Evolutionary conservation across 2,329 filamentous ascomycete genomes (phyloP), one percentile per base, ranked within the genome.

Genomic region (Pseudogymnoascus sp.): DNA sequence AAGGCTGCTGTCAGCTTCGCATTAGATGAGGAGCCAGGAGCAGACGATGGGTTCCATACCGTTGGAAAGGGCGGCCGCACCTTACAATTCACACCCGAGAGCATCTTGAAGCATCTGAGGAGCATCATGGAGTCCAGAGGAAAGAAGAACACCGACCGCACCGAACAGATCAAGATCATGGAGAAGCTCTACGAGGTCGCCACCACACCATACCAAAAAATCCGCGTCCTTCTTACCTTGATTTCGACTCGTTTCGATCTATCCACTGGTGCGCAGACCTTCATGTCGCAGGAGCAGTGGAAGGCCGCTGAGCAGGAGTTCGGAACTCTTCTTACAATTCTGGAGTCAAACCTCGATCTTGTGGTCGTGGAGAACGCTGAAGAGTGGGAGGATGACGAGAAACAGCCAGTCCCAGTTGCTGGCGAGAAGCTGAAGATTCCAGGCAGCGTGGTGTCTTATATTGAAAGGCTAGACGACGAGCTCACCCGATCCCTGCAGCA

Each of bases 381-480:
- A 75, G 95, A 99, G 78, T 97, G 95, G 95, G 95, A 99, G 70
- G 95, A 99, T 72, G 96, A 99, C 70, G 96, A 99, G 71, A 97
- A 97, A 81, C 84, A 87, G 42, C 95, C 95, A 12, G 82, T 82
- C 34, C 81, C 93, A 69, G 85, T 84, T 64, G 77, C 83, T 21
- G 90, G 86, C 67, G 87, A 96, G 76, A 89, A 85, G 75, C 90
- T 96, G 83, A 93, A 89, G 80, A 85, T 99, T 64, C 91, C 95
- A 18, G 96, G 95, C 73, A 97, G 91, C 80, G 81, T 97, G 66
- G 91, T 97, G 54, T 97, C 95, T 0, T 96, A 93, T 73, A 86
- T 96, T 34, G 95, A 99, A 82, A 86, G 95, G 73, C 84, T 99
- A 18, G 95, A 99, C 72, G 95, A 99, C 73, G 96, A 99, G 80